phyloP scores from a whole-genome alignment of 2,329 filamentous ascomycete genomes.

The Pestalotiopsis sp. region DNA sequence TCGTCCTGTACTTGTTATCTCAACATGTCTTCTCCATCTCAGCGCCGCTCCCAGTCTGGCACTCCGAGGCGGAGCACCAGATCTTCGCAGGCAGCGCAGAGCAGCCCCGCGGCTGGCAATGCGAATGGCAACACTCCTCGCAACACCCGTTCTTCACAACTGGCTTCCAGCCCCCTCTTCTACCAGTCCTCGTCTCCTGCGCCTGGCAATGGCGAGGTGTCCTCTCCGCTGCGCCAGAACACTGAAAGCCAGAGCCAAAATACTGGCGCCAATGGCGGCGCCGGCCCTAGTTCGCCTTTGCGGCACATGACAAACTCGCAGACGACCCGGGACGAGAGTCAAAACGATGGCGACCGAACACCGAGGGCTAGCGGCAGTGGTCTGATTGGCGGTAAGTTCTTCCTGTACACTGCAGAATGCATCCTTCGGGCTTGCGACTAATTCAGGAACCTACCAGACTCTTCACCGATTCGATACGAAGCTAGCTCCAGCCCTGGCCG shows the following conservation, averaged over 20 bases:
- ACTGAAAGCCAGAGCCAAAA: slow-evolving; percentile 61
- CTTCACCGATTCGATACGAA: slow-evolving; percentile 89
- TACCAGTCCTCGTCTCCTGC: slow-evolving; percentile 59
- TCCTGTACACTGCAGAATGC: not conserved
- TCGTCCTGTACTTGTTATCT: slow-evolving; percentile 13
- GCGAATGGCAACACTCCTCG: slow-evolving; percentile 45
- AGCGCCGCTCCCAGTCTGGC: slow-evolving; percentile 56
- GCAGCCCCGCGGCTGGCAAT: slow-evolving; percentile 42
- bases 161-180: slow-evolving; percentile 80
- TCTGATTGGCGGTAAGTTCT: slow-evolving; percentile 63
- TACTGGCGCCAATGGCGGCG: slow-evolving; percentile 37
- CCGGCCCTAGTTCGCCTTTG: slow-evolving; percentile 60
- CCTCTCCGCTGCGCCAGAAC: slow-evolving; percentile 60
- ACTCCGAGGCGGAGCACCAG: slow-evolving; percentile 56
- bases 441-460: slow-evolving; percentile 59
- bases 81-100: slow-evolving; percentile 56
- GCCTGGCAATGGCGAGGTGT: slow-evolving; percentile 40
- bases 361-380: slow-evolving; percentile 64
- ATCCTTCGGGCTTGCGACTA: not conserved
- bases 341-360: slow-evolving; percentile 66
- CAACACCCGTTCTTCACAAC: slow-evolving; percentile 47
- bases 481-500: slow-evolving; percentile 86
- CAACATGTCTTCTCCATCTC: slow-evolving; percentile 66
- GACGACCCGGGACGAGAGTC: slow-evolving; percentile 41
- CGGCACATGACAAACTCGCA: slow-evolving; percentile 62